A percentile compares a stretch with the other conserved stretches of the same genome.
Conservation (phyloP, 805 yeast genomes). For the Wickerhamiella alocasiicola region DNA sequence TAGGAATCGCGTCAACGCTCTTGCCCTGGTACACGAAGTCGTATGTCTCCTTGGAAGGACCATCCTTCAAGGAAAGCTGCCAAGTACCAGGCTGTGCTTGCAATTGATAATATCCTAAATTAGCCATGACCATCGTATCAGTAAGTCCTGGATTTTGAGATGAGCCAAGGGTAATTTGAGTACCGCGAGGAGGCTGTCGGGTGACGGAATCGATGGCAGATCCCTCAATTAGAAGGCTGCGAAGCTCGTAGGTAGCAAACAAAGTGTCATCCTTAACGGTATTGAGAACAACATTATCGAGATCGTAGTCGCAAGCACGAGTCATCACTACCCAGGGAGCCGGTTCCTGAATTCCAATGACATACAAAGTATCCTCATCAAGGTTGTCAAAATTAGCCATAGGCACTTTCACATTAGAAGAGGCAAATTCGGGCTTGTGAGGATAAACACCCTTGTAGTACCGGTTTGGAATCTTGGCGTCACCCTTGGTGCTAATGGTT, state of each 20-base stretch:
- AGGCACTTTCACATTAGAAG: constrained; percentile 24
- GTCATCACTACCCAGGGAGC: constrained; percentile 55
- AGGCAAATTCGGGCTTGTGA: constrained; percentile 24
- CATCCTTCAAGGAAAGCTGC: constrained; percentile 37
- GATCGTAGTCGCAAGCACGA: constrained; percentile 40
- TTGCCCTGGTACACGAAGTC: constrained; percentile 22
- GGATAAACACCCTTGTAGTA: constrained; percentile 22
- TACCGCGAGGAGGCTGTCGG: constrained; percentile 39
- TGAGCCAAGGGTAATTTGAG: constrained; percentile 34
- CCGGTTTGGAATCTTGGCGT: constrained; percentile 15
- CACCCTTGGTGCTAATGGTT: constrained; percentile 6
- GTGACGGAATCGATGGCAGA: constrained; percentile 38
- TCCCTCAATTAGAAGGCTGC: constrained; percentile 56
- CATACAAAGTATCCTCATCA: constrained; percentile 42
- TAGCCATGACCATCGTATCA: constrained; percentile 64
- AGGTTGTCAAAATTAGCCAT: constrained; percentile 33
- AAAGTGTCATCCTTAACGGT: constrained; percentile 28
- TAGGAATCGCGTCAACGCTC: background rate
- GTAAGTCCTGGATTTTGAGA: constrained; percentile 12
- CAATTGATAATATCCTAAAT: constrained; percentile 75
- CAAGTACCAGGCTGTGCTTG: constrained; percentile 62
- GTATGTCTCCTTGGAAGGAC: constrained; percentile 34
- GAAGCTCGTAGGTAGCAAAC: constrained; percentile 38
- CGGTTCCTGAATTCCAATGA: constrained; percentile 48
- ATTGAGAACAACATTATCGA: constrained; percentile 47